phyloP scores from a whole-genome alignment of 2,329 filamentous ascomycete species.

The Monilinia fructicola region DNA sequence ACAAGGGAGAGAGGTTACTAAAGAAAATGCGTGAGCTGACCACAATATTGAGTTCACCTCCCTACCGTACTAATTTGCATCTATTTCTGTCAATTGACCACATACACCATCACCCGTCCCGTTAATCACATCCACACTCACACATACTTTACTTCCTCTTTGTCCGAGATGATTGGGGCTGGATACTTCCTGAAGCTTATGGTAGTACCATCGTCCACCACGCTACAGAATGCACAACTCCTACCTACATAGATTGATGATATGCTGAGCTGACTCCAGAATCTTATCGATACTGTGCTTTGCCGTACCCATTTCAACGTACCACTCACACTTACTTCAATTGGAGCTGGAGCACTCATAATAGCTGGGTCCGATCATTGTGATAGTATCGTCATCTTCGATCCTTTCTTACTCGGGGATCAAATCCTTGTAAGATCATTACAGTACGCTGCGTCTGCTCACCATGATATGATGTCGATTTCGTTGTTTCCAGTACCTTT shows the following conservation, averaged over 20 bases:
- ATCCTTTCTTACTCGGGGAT: constrained; percentile 1
- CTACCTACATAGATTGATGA: constrained; percentile 8
- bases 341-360: neutral
- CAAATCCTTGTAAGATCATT: neutral
- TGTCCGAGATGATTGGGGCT: constrained; percentile 13
- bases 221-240: constrained; percentile 1
- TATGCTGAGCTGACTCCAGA: constrained; percentile 6
- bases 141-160: neutral
- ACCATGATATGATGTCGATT: constrained; percentile 7
- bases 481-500: constrained; percentile 5
- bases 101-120: too few relatives aligned
- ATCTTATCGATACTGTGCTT: neutral
- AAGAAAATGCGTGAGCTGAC: constrained; percentile 11
- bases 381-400: constrained; percentile 10
- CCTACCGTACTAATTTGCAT: constrained; percentile 13
- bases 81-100: constrained; percentile 11
- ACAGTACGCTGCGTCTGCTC: constrained; percentile 4
- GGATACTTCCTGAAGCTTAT: constrained; percentile 11
- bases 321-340: neutral
- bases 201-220: constrained; percentile 16
- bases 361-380: neutral
- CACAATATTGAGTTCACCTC: neutral
- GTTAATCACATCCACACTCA: neutral
- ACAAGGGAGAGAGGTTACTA: neutral
- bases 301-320: neutral